phyloP scores from a whole-genome alignment of 2,329 filamentous ascomycete species.

The Penicillium crustosum region DNA sequence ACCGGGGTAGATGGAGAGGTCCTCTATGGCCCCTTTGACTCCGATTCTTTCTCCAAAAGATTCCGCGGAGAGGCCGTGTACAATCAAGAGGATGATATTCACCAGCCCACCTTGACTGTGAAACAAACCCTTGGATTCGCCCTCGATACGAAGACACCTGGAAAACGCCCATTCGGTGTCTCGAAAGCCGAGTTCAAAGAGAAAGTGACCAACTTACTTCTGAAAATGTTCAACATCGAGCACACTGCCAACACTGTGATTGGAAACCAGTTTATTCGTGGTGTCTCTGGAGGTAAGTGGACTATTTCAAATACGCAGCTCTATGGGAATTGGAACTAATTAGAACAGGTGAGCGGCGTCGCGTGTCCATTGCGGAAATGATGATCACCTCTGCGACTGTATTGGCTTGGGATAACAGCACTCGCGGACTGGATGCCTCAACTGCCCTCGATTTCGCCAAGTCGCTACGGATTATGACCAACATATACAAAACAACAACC shows the following conservation, averaged over 20 bases:
- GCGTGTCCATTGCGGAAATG: constrained; percentile 80
- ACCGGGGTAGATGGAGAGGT: constrained; percentile 69
- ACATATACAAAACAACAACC: constrained; percentile 79
- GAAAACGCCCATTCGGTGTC: constrained; percentile 73
- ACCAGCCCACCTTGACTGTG: constrained; percentile 81
- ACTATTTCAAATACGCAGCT: neutral
- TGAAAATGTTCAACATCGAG: constrained; percentile 93
- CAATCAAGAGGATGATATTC: constrained; percentile 82
- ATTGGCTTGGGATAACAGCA: constrained; percentile 74
- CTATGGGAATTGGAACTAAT: neutral
- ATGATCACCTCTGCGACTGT: constrained; percentile 73
- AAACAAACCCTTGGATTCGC: constrained; percentile 85
- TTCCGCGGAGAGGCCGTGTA: constrained; percentile 84
- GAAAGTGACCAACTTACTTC: constrained; percentile 68
- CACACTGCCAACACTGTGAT: constrained; percentile 84
- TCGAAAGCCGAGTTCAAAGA: constrained; percentile 73
- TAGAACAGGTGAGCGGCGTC: constrained; percentile 66
- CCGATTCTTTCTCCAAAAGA: constrained; percentile 65
- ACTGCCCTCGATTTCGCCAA: constrained; percentile 67
- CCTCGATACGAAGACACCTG: constrained; percentile 78
- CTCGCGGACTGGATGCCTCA: constrained; percentile 66
- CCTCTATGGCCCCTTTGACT: constrained; percentile 70
- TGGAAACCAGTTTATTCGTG: constrained; percentile 76
- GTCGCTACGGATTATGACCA: constrained; percentile 75
- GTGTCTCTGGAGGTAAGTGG: constrained; percentile 61